Conservation (phyloP, 2,329 filamentous ascomycete species). For the Colletotrichum gigasporum region DNA sequence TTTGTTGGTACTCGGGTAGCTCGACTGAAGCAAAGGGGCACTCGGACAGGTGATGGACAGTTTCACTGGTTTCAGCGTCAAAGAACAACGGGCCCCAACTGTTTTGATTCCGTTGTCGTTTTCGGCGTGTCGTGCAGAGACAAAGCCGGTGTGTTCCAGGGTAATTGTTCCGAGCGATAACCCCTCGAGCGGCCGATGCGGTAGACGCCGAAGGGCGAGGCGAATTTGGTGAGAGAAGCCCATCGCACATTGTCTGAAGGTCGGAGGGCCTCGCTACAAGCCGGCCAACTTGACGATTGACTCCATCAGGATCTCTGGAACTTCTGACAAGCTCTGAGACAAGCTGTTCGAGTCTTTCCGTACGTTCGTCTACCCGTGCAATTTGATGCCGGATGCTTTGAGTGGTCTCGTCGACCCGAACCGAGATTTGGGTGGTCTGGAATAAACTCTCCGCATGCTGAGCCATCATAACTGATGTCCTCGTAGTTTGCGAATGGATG, state of each 20-base stretch:
- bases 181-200: no score
- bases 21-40: neutral
- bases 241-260: neutral
- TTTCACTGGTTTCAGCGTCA: neutral
- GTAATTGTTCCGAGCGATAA: no score
- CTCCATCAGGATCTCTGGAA: accelerated
- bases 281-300: neutral
- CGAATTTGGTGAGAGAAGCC: neutral
- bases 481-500: neutral
- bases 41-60: neutral
- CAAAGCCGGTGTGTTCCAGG: no score
- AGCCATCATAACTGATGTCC: neutral
- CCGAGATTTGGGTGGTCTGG: neutral
- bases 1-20: neutral
- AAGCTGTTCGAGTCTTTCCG: neutral
- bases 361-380: no score
- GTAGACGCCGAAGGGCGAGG: no score
- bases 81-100: neutral
- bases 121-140: neutral
- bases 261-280: neutral
- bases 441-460: neutral
- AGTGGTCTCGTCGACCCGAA: neutral
- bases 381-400: neutral
- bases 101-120: neutral
- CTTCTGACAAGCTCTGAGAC: neutral